A percentile compares a stretch with the other conserved stretches of the same genome.
phyloP scores from a whole-genome alignment of 345 rosid species.

The Gossypium australe region DNA sequence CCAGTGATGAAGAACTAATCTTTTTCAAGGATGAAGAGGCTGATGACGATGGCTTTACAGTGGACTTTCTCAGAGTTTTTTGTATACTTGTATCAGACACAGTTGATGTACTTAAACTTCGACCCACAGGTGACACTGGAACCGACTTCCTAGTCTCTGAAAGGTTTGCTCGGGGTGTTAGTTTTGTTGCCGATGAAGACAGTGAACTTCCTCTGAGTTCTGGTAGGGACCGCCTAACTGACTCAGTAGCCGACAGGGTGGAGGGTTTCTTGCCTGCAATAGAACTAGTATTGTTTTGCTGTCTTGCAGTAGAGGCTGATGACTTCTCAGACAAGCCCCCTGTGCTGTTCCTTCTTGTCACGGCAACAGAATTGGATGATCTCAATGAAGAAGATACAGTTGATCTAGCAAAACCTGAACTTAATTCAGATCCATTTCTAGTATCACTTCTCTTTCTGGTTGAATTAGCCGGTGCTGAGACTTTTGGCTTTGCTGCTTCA shows the following conservation, averaged over 20 bases:
- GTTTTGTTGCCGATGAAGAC: slow-evolving; percentile 59
- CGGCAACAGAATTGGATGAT: slow-evolving; percentile 44
- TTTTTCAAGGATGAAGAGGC: slow-evolving; percentile 52
- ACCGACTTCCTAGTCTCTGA: slow-evolving; percentile 48
- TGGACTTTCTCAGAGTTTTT: slow-evolving; percentile 40
- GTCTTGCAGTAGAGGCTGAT: slow-evolving; percentile 23
- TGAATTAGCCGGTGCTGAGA: slow-evolving; percentile 40
- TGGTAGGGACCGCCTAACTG: slow-evolving; percentile 71
- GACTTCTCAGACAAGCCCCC: slow-evolving; percentile 72
- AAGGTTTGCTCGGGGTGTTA: slow-evolving; percentile 36
- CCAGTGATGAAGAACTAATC: slow-evolving; percentile 53
- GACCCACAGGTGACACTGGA: slow-evolving; percentile 39
- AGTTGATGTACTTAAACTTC: slow-evolving; percentile 47
- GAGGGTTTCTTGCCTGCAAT: slow-evolving; percentile 38
- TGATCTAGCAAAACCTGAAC: slow-evolving; percentile 41
- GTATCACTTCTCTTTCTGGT: slow-evolving; percentile 50
- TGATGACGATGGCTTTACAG: slow-evolving; percentile 42
- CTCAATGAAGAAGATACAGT: slow-evolving; percentile 39
- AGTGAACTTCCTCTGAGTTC: slow-evolving; percentile 71
- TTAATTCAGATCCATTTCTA: slow-evolving; percentile 26
- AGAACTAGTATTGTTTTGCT: slow-evolving; percentile 24
- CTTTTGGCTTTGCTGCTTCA: slow-evolving; percentile 33
- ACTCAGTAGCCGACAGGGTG: slow-evolving; percentile 37
- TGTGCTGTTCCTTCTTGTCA: slow-evolving; percentile 69
- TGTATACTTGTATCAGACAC: slow-evolving; percentile 43